Conservation (phyloP, 1,284 basidiomycete genomes). For the Boletus smithii region DNA sequence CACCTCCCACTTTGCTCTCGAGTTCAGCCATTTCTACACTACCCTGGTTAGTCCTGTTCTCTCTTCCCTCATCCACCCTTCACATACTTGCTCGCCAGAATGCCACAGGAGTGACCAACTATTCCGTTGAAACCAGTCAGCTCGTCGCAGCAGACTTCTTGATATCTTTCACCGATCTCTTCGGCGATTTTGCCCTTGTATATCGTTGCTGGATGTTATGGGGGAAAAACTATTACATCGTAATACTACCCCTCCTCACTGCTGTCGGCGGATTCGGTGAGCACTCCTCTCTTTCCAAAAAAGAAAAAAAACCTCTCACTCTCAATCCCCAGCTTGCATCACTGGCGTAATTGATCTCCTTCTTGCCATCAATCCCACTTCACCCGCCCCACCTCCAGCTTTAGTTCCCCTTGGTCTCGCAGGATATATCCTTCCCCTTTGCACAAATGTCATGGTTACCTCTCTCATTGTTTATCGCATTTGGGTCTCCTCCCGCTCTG, state of each 20-base stretch:
- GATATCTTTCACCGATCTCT: slow-evolving; percentile 37
- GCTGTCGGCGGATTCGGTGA: slow-evolving; percentile 35
- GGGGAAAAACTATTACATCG: slow-evolving; percentile 30
- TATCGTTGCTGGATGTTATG: slow-evolving; percentile 43
- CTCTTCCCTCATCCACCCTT: background rate
- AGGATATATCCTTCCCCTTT: slow-evolving; percentile 36
- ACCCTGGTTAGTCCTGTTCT: slow-evolving; percentile 27
- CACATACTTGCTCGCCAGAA: slow-evolving; percentile 10
- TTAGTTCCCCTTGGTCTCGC: slow-evolving; percentile 35
- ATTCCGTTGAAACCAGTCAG: slow-evolving; percentile 31
- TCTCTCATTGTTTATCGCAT: slow-evolving; percentile 39
- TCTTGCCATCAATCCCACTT: slow-evolving; percentile 21
- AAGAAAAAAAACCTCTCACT: too few species aligned
- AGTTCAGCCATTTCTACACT: slow-evolving; percentile 36
- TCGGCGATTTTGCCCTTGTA: slow-evolving; percentile 38
- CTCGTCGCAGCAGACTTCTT: slow-evolving; percentile 34
- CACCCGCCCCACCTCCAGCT: slow-evolving; percentile 29
- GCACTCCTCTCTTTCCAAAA: slow-evolving; percentile 1
- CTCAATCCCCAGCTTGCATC: slow-evolving; percentile 26
- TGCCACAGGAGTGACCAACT: slow-evolving; percentile 23
- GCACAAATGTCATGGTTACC: slow-evolving; percentile 40
- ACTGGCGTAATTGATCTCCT: slow-evolving; percentile 24
- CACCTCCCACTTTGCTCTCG: too few species aligned
- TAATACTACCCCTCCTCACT: slow-evolving; percentile 33
- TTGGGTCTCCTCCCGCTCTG: slow-evolving; percentile 27